phyloP scores from a whole-genome alignment of 345 rosid genomes.

The Citrus reticulata region DNA sequence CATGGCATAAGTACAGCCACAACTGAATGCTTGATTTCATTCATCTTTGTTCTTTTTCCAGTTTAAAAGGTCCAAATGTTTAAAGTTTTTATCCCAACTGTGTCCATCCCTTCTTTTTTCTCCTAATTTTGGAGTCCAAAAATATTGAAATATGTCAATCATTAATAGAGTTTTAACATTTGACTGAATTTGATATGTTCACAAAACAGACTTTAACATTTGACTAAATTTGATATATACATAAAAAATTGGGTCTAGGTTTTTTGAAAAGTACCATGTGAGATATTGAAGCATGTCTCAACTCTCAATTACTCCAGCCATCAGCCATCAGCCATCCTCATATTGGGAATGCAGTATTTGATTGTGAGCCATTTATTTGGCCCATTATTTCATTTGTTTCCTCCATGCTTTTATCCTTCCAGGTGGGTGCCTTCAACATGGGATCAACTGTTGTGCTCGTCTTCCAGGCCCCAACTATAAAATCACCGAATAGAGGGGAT shows the following conservation, averaged over 20 bases:
- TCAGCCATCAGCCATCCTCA: neutral
- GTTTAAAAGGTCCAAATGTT: neutral
- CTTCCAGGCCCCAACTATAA: slow-evolving; percentile 72
- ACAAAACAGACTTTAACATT: neutral
- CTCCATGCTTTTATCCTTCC: slow-evolving; percentile 10
- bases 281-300: neutral
- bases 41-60: neutral
- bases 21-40: neutral
- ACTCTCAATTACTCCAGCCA: neutral
- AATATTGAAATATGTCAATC: neutral
- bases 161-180: neutral
- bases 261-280: neutral
- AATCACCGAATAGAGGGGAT: slow-evolving; percentile 24
- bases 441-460: slow-evolving; percentile 94
- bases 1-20: neutral
- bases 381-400: neutral
- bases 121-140: neutral
- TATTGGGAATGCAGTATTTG: neutral
- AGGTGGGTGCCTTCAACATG: slow-evolving; percentile 89
- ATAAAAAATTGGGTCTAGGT: neutral
- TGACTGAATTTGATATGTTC: neutral
- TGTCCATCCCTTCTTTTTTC: neutral
- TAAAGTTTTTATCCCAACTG: neutral
- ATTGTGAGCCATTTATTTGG: too few relatives aligned
- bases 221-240: neutral